Evolutionary conservation across 2,329 filamentous ascomycete species (phyloP), one percentile per base, ranked within the genome.

Genomic region (Cercospora sp.): DNA sequence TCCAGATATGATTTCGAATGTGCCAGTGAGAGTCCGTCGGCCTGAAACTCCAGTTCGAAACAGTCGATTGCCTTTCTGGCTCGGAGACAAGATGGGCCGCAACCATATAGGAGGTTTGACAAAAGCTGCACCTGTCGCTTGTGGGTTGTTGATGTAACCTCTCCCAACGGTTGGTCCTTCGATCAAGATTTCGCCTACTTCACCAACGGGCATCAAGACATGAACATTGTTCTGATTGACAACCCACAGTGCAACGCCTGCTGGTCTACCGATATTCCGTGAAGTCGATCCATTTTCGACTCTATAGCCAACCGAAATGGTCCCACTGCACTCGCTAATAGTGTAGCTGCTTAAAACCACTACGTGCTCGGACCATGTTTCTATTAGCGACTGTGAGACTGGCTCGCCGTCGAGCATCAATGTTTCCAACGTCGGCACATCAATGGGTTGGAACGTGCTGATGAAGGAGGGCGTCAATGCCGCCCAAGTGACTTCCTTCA

Each of bases 151-250:
- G 9, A 83, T 75, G 64, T 84, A 84, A 6, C 79, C 83, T 16
- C 78, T 77, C 1, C 78, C 81, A 18, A 84, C 74, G 20, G 79
- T 80, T 53, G 79, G 80, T 8, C 82, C 81, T 70, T 83, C 81
- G 2, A 84, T 68, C 0, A 84, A 70, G 63, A 84, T 73, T 69
- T 84, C 83, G 13, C 83, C 83, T 3, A 51, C 33, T 33, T 42
- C 70, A 53, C 62, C 69, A 64, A 59, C 61, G 31, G 62, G 64
- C 26, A 26, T 57, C 39, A 53, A 57, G 45, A 39, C 33, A 33
- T 36, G 36, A 18, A 53, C 39, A 31, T 45, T 58, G 39, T 62
- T 30, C 12, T 12, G 7, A 30, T 62, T 16, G 23, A 45, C 36
- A 8, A 62, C 18, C 60, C 60, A 62, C 18, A 39, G 16, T 7